Evolutionary conservation across 2,329 filamentous ascomycete genomes (phyloP).

Genomic region (Paracoccidioides lutzii): DNA sequence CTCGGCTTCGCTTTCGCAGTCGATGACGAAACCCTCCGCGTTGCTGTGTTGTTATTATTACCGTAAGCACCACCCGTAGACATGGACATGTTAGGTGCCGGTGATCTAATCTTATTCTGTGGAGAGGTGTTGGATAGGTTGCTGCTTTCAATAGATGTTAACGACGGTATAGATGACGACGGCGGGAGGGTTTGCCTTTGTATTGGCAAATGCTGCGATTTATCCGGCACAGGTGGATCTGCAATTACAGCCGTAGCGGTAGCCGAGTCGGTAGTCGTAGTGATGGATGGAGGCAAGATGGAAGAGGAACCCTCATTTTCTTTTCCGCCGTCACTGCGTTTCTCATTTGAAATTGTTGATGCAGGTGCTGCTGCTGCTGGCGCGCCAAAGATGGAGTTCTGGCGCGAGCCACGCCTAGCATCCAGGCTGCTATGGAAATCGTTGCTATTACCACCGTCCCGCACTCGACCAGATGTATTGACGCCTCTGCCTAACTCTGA

Average conservation of each 20-base stretch:
- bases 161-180: neutral
- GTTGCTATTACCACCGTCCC: neutral
- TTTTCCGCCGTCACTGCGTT: neutral
- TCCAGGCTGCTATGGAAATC: neutral
- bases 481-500: constrained; percentile 14
- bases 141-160: neutral
- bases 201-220: neutral
- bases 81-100: neutral
- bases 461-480: constrained; percentile 9
- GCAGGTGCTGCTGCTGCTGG: neutral
- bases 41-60: neutral
- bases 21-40: constrained; percentile 15
- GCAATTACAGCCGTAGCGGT: neutral
- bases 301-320: neutral
- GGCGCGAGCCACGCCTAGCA: neutral
- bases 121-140: neutral
- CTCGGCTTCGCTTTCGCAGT: constrained; percentile 22
- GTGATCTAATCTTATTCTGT: neutral
- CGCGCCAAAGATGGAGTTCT: neutral
- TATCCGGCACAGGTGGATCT: neutral
- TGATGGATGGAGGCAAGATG: neutral
- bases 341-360: neutral
- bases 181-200: neutral
- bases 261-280: neutral
- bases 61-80: neutral